These are phyloP conservation scores for Metarhizium robertsii DNA, from an alignment of 2,329 filamentous ascomycete genomes.

Conservation along the genomic window DNA sequence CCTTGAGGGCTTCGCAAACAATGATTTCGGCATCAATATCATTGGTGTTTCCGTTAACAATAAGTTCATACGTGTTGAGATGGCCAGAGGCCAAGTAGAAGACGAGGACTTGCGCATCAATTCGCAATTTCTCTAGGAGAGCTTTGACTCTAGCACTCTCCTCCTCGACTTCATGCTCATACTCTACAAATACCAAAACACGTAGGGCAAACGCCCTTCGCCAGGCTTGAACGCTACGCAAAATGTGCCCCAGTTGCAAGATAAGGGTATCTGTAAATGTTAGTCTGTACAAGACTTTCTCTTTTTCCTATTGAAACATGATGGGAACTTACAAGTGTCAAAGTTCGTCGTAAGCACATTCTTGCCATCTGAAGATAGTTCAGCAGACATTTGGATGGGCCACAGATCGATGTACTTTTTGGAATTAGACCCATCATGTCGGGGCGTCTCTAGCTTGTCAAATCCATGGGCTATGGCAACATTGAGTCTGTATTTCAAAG, in stretches of 20 bases:
- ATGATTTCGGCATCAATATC: constrained; percentile 46
- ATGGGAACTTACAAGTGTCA: constrained; percentile 60
- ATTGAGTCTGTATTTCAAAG: constrained; percentile 70
- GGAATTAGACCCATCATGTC: constrained; percentile 42
- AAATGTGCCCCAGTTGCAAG: constrained; percentile 74
- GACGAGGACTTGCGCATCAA: constrained; percentile 69
- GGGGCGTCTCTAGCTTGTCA: constrained; percentile 63
- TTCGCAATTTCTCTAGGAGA: constrained; percentile 70
- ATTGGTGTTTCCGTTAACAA: constrained; percentile 60
- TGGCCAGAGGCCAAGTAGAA: constrained; percentile 72
- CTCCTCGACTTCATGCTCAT: constrained; percentile 74
- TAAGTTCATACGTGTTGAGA: constrained; percentile 63
- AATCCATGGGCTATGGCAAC: constrained; percentile 80
- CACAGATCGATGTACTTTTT: constrained; percentile 82
- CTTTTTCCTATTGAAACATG: background rate
- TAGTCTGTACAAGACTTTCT: background rate
- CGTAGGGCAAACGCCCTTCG: constrained; percentile 62
- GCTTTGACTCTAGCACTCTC: constrained; percentile 63
- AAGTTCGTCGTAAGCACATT: constrained; percentile 78
- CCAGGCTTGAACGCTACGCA: constrained; percentile 75
- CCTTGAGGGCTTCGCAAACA: constrained; percentile 57
- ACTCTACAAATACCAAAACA: constrained; percentile 82
- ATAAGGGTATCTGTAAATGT: constrained; percentile 58
- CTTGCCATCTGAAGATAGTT: constrained; percentile 58
- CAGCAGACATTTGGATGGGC: constrained; percentile 90